Conservation (phyloP, 805 yeast species). For the Cyberlindnera suaveolens region DNA sequence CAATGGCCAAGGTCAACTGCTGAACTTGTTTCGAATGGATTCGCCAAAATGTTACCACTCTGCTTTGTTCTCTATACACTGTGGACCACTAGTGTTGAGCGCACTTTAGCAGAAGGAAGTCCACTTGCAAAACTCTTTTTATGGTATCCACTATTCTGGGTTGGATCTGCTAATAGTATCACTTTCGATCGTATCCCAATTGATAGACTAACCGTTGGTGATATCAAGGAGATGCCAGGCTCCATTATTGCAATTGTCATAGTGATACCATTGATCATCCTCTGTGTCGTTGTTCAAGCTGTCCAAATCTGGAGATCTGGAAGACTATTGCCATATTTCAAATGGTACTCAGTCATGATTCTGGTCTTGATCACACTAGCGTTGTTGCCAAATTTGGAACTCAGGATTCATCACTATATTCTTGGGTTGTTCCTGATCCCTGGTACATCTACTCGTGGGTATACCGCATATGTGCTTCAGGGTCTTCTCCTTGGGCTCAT, state of each 20-base stretch:
- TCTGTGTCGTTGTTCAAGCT: conserved; percentile 67
- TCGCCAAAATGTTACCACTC: conserved; percentile 70
- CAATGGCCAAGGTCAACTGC: conserved; percentile 48
- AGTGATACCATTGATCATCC: conserved; percentile 40
- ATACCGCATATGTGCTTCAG: conserved; percentile 68
- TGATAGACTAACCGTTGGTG: conserved; percentile 71
- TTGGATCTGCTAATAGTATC: conserved; percentile 78
- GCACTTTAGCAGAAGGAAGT: conserved; percentile 39
- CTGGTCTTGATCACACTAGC: conserved; percentile 39
- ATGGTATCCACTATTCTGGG: conserved; percentile 82
- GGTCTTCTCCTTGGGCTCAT: conserved; percentile 79
- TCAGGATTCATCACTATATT: conserved; percentile 79
- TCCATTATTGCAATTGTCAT: conserved; percentile 57
- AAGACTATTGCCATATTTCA: conserved; percentile 51
- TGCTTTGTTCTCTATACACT: conserved; percentile 64
- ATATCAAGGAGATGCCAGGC: conserved; percentile 71
- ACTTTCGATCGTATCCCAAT: conserved; percentile 87
- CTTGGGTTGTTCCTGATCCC: conserved; percentile 73
- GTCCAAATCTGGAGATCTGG: conserved; percentile 77
- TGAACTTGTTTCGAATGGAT: conserved; percentile 59
- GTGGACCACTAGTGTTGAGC: conserved; percentile 50
- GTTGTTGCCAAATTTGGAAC: conserved; percentile 56
- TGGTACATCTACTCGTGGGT: conserved; percentile 73
- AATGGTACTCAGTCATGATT: conserved; percentile 44
- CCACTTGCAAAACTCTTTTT: conserved; percentile 31